Evolutionary conservation across 768 basidiomycete genomes (phyloP), one percentile per base, ranked within the genome.

Genomic region (Hypholoma sublateritium): DNA sequence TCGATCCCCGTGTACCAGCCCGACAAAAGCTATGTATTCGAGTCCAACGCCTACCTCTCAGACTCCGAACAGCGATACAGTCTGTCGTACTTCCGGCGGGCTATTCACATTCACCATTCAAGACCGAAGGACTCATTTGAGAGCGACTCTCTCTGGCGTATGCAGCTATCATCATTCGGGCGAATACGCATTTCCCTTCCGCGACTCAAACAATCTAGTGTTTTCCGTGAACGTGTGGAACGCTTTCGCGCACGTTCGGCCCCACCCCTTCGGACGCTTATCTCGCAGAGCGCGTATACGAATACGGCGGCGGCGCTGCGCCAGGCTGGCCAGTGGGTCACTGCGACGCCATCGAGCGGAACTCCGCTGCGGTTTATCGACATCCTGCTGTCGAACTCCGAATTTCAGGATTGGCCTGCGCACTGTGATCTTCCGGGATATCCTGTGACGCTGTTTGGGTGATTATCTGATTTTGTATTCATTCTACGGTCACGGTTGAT

Each of bases 191-290:
- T 61, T 62, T 1, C 77, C 79, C 2, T 79, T 79, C 69, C 77
- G 80, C 28, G 82, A 82, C 65, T 66, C 66, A 22, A 66, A 72
- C 43, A 80, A 82, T 64, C 70, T 81, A 5, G 68, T 75, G 1
- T 70, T 82, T 63, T 70, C 72, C 37, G 64, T 76, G 5, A 81
- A 82, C 60, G 62, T 68, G 8, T 83, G 80, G 82, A 68, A 74
- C 0, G 64, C 76, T 6, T 82, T 82, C 57, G 79, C 76, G 7
- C 72, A 75, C 76, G 4, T 76, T 73, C 60, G 65, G 82, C 56
- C 81, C 81, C 6, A 82, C 81, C 58, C 80, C 79, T 0, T 67
- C 73, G 3, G 57, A 64, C 0, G 70, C 59, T 1, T 81, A 76
- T 62, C 74, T 82, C 32, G 55, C 63, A 0, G 78, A 76, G 3